Percentiles rank a stretch among this genome's conserved stretches.
phyloP scores from a whole-genome alignment of 1,139 yeast species.

The Debaryomyces subglobosus region DNA sequence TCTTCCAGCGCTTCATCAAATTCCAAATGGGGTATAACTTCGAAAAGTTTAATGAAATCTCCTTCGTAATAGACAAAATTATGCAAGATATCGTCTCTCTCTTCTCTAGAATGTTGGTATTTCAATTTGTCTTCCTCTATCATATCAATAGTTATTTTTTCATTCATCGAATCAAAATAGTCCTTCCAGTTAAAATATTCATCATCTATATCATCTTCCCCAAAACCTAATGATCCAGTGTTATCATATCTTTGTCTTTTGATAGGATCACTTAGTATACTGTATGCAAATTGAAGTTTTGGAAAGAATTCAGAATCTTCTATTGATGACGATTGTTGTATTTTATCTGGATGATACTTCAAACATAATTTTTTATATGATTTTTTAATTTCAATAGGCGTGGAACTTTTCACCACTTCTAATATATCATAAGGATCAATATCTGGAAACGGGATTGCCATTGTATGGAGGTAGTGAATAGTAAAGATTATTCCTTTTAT shows the following conservation, averaged over 20 bases:
- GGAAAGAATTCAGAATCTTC: slow-evolving; percentile 58
- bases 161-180: slow-evolving; percentile 59
- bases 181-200: slow-evolving; percentile 63
- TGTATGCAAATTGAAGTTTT: slow-evolving; percentile 73
- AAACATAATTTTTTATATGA: slow-evolving; percentile 75
- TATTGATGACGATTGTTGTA: slow-evolving; percentile 30
- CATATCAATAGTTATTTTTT: slow-evolving; percentile 71
- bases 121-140: slow-evolving; percentile 68
- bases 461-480: neutral
- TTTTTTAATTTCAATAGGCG: slow-evolving; percentile 63
- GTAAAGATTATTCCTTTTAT: neutral
- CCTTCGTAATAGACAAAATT: slow-evolving; percentile 67
- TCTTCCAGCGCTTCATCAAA: slow-evolving; percentile 61
- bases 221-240: slow-evolving; percentile 66
- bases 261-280: slow-evolving; percentile 62
- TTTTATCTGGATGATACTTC: slow-evolving; percentile 78
- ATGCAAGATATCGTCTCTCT: slow-evolving; percentile 61
- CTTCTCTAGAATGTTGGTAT: slow-evolving; percentile 72
- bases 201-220: slow-evolving; percentile 32
- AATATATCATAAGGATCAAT: slow-evolving; percentile 70
- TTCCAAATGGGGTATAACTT: slow-evolving; percentile 76
- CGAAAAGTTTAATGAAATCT: slow-evolving; percentile 69
- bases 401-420: slow-evolving; percentile 41
- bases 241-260: slow-evolving; percentile 63
- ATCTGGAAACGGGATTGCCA: slow-evolving; percentile 53